These are phyloP conservation scores for Colletotrichum sp. DNA, from an alignment of 2,329 filamentous ascomycete species.

Conservation along the genomic window DNA sequence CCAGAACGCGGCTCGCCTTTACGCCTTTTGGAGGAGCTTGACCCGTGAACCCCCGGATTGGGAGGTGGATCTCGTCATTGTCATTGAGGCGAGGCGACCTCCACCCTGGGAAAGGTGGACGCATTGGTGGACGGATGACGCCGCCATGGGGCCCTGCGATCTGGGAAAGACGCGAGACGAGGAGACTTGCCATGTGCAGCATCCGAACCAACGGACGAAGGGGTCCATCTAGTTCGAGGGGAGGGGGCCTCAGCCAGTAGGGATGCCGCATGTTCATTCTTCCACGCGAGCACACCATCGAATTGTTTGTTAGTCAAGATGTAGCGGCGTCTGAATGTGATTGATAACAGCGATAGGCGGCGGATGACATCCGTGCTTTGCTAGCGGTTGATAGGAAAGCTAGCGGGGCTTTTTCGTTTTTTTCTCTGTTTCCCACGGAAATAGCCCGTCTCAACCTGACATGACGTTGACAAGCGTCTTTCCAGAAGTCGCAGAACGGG, in stretches of 20 bases:
- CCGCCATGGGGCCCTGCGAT: background rate
- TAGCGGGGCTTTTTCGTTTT: background rate
- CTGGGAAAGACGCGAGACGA: background rate
- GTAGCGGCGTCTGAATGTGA: background rate
- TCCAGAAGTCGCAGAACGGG: background rate
- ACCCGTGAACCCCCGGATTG: background rate
- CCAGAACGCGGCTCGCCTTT: background rate
- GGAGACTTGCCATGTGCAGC: background rate
- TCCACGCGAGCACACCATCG: background rate
- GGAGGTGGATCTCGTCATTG: slow-evolving; percentile 1
- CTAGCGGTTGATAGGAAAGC: background rate
- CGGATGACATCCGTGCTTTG: background rate
- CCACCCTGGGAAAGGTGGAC: background rate
- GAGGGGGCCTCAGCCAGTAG: background rate
- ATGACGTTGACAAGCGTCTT: background rate
- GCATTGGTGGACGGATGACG: background rate
- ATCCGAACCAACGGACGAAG: background rate
- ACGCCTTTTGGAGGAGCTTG: background rate
- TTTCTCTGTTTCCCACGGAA: background rate
- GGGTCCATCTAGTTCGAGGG: background rate
- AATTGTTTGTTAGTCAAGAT: background rate
- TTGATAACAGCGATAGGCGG: background rate
- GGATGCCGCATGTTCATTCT: background rate
- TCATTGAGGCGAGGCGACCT: background rate
- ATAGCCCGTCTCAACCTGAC: background rate